A percentile compares a stretch with the other conserved stretches of the same genome.
Evolutionary conservation across 202 grass and related monocot species (phyloP).

Genomic region (Sporobolus alterniflorus): DNA sequence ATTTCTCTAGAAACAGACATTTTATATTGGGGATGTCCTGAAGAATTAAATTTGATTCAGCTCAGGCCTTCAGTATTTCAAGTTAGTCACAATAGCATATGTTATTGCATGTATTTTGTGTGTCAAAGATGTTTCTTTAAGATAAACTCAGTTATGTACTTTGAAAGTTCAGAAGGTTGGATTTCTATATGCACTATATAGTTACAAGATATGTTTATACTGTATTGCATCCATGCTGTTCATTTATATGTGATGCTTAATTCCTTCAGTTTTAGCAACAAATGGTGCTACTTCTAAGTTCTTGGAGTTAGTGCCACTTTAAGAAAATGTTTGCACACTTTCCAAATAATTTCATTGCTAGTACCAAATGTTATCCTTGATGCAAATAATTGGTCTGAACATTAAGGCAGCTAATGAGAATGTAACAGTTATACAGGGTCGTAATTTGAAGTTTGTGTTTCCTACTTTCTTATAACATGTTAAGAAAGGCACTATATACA

Average conservation of each 20-base stretch:
- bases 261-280: neutral
- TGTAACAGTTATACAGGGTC: neutral
- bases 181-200: neutral
- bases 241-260: neutral
- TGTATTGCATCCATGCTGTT: neutral
- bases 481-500: neutral
- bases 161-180: neutral
- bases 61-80: neutral
- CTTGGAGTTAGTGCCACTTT: neutral
- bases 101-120: too few species aligned
- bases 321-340: neutral
- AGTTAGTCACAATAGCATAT: neutral
- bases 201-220: neutral
- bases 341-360: neutral
- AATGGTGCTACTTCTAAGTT: neutral
- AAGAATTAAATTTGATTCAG: neutral
- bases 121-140: neutral
- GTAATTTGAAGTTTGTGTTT: conserved; percentile 14
- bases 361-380: neutral
- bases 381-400: neutral
- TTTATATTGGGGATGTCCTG: neutral
- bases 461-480: neutral
- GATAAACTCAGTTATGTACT: neutral
- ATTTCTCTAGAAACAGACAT: neutral
- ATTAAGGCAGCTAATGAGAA: neutral